These are phyloP conservation scores for Aspergillus calidoustus DNA, from an alignment of 2,329 filamentous ascomycete genomes.

Conservation along the genomic window DNA sequence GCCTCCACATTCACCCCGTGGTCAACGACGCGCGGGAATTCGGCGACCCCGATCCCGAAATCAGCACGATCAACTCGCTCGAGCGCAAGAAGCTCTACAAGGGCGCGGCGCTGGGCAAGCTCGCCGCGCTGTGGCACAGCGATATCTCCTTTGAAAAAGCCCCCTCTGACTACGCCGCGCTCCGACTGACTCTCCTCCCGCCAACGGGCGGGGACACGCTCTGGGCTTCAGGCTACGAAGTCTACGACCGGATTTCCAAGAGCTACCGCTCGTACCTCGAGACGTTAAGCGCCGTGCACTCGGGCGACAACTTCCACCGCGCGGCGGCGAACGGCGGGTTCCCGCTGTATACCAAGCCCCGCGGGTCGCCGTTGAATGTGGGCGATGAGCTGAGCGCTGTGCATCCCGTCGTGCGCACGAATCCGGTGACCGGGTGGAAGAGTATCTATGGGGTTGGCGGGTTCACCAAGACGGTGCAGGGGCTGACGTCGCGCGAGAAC, in stretches of 20 bases:
- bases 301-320: slow-evolving; percentile 55
- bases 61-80: slow-evolving; percentile 67
- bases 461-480: slow-evolving; percentile 50
- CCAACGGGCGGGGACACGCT: slow-evolving; percentile 53
- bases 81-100: slow-evolving; percentile 55
- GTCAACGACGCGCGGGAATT: slow-evolving; percentile 60
- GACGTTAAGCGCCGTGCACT: slow-evolving; percentile 59
- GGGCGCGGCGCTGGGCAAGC: slow-evolving; percentile 17
- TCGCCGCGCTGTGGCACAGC: slow-evolving; percentile 56
- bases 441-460: slow-evolving; percentile 50
- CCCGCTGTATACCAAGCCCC: slow-evolving; percentile 47
- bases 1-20: slow-evolving; percentile 65
- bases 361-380: slow-evolving; percentile 61
- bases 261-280: slow-evolving; percentile 64
- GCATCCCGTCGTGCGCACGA: slow-evolving; percentile 64
- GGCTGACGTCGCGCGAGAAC: slow-evolving; percentile 49
- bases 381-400: slow-evolving; percentile 55
- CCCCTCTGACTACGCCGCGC: slow-evolving; percentile 66
- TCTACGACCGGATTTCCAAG: slow-evolving; percentile 66
- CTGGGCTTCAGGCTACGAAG: slow-evolving; percentile 39
- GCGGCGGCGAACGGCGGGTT: slow-evolving; percentile 43
- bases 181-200: slow-evolving; percentile 63
- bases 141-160: slow-evolving; percentile 69
- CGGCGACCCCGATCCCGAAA: slow-evolving; percentile 62
- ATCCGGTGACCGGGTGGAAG: slow-evolving; percentile 69